Evolutionary conservation across 306 rosid genomes (phyloP).

Genomic region (Vigna unguiculata): DNA sequence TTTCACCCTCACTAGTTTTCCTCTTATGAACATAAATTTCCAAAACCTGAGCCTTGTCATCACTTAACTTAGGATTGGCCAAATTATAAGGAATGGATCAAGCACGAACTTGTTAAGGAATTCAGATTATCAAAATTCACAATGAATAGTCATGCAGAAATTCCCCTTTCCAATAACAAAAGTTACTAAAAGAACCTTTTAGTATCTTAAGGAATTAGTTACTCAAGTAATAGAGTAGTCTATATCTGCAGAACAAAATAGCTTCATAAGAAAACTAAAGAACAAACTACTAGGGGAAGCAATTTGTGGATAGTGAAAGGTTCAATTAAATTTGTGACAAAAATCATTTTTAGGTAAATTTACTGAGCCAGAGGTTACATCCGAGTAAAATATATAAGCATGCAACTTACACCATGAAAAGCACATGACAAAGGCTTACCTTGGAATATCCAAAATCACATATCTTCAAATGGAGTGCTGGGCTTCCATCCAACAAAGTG

Average conservation of each 20-base stretch:
- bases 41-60: background rate
- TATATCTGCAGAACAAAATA: background rate
- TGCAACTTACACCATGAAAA: background rate
- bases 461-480: constrained; percentile 86
- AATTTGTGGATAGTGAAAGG: background rate
- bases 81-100: background rate
- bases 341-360: background rate
- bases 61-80: background rate
- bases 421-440: constrained; percentile 50
- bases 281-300: background rate
- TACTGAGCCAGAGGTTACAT: background rate
- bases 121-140: background rate
- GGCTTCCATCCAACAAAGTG: constrained; percentile 92
- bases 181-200: background rate
- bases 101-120: background rate
- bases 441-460: constrained; percentile 98
- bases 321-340: background rate
- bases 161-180: constrained; percentile 8
- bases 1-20: background rate
- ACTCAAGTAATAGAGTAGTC: background rate
- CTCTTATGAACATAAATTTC: background rate
- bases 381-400: constrained; percentile 2
- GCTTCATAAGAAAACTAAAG: constrained; percentile 1
- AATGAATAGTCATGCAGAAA: constrained; percentile 6
- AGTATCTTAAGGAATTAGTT: background rate